phyloP scores from a whole-genome alignment of 139 green algal species.

The Gonium pectorale region DNA sequence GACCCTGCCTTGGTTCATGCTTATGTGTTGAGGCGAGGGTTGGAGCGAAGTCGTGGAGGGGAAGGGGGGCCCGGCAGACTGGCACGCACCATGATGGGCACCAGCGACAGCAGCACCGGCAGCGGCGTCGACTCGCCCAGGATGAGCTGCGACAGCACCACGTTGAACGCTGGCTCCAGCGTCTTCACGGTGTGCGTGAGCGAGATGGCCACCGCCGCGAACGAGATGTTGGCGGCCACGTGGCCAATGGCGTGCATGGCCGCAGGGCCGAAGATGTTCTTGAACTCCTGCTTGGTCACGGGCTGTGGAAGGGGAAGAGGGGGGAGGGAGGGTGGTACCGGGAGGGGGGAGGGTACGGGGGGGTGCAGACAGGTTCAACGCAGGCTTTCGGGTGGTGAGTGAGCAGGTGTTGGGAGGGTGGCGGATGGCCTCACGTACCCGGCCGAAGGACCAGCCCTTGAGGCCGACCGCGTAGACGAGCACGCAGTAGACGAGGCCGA shows the following conservation, averaged over 20 bases:
- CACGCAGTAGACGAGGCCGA: constrained; percentile 90
- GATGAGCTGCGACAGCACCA: constrained; percentile 85
- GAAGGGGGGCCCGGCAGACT: too few species aligned
- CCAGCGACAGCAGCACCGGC: constrained; percentile 88
- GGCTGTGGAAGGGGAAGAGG: constrained; percentile 54
- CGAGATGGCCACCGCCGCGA: constrained; percentile 97
- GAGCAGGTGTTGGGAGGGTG: too few species aligned
- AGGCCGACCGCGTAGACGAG: constrained; percentile 83
- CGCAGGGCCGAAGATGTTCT: constrained; percentile 87
- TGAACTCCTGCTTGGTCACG: constrained; percentile 90
- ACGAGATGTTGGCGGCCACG: constrained; percentile 97
- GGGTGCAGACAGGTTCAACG: too few species aligned
- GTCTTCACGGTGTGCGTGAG: constrained; percentile 99
- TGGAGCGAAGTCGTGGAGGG: too few species aligned
- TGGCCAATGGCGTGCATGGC: constrained; percentile 97
- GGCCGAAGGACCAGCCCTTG: constrained; percentile 92
- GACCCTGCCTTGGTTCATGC: too few species aligned
- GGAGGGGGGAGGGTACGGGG: too few species aligned
- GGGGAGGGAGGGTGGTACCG: too few species aligned
- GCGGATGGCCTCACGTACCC: constrained; percentile 67
- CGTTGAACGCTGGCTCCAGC: constrained; percentile 98
- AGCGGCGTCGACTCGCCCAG: constrained; percentile 87
- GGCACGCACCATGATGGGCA: constrained; percentile 95
- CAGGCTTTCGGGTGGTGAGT: too few species aligned
- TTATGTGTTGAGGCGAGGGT: too few species aligned